Percentiles rank a stretch among this genome's conserved stretches.
Evolutionary conservation across 2,329 filamentous ascomycete species (phyloP).

Genomic region (Apiospora koreana): DNA sequence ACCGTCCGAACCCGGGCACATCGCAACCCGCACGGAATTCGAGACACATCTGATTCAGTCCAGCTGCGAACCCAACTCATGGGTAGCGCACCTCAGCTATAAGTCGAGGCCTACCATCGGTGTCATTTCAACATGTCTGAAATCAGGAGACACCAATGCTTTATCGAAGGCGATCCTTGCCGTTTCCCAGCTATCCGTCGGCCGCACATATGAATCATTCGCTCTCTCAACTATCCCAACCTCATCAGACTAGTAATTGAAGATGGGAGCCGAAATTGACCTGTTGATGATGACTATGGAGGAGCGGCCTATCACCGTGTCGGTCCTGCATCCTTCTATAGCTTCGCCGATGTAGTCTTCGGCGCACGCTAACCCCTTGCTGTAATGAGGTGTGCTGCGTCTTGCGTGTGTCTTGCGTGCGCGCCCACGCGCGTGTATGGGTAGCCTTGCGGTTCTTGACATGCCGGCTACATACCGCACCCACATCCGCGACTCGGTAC

Average conservation of each 20-base stretch:
- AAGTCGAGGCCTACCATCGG: neutral
- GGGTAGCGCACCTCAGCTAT: neutral
- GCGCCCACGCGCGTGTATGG: neutral
- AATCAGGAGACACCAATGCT: neutral
- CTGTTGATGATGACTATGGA: neutral
- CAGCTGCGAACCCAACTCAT: neutral
- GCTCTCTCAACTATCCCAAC: neutral
- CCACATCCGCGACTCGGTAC: neutral
- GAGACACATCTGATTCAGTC: constrained; percentile 3
- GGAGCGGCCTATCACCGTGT: neutral
- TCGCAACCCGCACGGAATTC: too few relatives aligned
- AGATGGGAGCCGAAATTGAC: neutral
- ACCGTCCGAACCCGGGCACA: too few relatives aligned
- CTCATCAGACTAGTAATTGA: neutral
- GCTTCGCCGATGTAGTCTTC: neutral
- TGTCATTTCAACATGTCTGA: neutral
- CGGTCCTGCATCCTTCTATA: neutral
- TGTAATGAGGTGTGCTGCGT: neutral
- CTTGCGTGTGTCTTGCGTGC: neutral
- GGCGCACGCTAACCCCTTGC: neutral
- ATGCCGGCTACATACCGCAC: neutral
- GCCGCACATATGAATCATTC: neutral
- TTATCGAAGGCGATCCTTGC: neutral
- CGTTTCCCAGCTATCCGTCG: neutral
- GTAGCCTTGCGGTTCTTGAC: neutral